Evolutionary conservation across 2,329 filamentous ascomycete species (phyloP).

Genomic region (Didymella lethalis): DNA sequence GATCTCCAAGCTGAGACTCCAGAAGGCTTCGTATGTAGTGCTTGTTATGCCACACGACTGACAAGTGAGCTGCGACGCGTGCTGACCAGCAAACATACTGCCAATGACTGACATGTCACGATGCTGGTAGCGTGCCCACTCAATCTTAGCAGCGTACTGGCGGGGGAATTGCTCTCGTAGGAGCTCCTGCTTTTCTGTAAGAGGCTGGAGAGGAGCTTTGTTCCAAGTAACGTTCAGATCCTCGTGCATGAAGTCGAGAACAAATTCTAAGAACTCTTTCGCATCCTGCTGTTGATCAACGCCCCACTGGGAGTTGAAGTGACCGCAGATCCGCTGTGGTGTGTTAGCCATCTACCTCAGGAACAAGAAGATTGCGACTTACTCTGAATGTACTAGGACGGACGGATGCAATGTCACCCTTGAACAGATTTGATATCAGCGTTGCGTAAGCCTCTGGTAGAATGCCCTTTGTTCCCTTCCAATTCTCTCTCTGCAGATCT

Average conservation of each 20-base stretch:
- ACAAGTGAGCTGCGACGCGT: conserved; percentile 68
- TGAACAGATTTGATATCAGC: conserved; percentile 68
- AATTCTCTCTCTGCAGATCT: conserved; percentile 67
- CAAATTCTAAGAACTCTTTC: conserved; percentile 85
- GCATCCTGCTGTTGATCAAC: conserved; percentile 85
- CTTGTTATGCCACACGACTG: conserved; percentile 68
- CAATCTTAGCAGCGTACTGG: conserved; percentile 71
- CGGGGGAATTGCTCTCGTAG: conserved; percentile 67
- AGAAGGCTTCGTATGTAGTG: conserved; percentile 74
- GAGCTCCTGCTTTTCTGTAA: conserved; percentile 68
- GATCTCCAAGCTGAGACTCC: conserved; percentile 75
- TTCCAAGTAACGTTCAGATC: conserved; percentile 79
- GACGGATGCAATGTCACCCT: conserved; percentile 60
- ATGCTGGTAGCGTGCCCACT: conserved; percentile 76
- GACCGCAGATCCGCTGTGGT: conserved; percentile 65
- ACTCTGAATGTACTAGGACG: conserved; percentile 58
- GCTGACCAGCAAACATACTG: conserved; percentile 78
- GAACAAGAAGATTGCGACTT: conserved; percentile 14
- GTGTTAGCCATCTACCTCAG: conserved; percentile 25
- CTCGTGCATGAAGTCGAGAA: conserved; percentile 82
- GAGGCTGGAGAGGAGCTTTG: conserved; percentile 63
- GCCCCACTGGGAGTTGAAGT: conserved; percentile 72
- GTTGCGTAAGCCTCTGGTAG: conserved; percentile 69
- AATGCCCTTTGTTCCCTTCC: conserved; percentile 70
- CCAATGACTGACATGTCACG: conserved; percentile 79